Evolutionary conservation across 2,329 filamentous ascomycete species (phyloP).

Genomic region (Atkinsonella hypoxylon): DNA sequence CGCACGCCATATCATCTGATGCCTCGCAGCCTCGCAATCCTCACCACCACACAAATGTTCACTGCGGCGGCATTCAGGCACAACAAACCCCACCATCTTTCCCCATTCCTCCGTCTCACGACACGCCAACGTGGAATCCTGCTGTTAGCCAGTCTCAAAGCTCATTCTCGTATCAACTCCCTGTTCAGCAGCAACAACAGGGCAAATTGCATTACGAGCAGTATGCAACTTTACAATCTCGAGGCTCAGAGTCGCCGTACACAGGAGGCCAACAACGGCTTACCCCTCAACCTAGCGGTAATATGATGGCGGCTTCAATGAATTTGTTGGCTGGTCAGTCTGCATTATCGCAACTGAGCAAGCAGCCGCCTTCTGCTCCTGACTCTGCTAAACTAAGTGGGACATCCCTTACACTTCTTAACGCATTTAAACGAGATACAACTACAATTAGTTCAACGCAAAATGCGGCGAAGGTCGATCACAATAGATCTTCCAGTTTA

Average conservation of each 20-base stretch:
- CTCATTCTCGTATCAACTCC: conserved; percentile 10
- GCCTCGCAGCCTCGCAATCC: conserved; percentile 43
- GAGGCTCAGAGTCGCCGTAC: conserved; percentile 37
- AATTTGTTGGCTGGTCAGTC: not conserved
- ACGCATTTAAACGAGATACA: conserved; percentile 28
- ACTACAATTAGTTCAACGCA: conserved; percentile 4
- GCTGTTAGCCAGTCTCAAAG: conserved; percentile 8
- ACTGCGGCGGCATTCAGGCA: conserved; percentile 23
- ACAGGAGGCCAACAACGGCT: conserved; percentile 17
- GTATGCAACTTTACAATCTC: conserved; percentile 42
- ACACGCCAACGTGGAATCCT: conserved; percentile 9
- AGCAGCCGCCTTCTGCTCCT: conserved; percentile 2
- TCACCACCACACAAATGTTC: conserved; percentile 39
- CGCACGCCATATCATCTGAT: conserved; percentile 39
- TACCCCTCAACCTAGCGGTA: not conserved
- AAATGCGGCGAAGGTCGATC: not conserved
- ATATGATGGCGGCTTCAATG: not conserved
- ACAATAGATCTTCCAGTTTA: not conserved
- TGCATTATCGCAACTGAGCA: not conserved
- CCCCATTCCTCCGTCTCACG: conserved; percentile 13
- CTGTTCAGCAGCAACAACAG: conserved; percentile 10
- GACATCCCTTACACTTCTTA: conserved; percentile 31
- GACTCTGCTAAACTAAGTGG: conserved; percentile 23
- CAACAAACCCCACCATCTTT: conserved; percentile 22
- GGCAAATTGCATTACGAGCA: conserved; percentile 29